Base-by-base conservation (phyloP, 345 rosid genomes). In the Psidium guajava region DNA sequence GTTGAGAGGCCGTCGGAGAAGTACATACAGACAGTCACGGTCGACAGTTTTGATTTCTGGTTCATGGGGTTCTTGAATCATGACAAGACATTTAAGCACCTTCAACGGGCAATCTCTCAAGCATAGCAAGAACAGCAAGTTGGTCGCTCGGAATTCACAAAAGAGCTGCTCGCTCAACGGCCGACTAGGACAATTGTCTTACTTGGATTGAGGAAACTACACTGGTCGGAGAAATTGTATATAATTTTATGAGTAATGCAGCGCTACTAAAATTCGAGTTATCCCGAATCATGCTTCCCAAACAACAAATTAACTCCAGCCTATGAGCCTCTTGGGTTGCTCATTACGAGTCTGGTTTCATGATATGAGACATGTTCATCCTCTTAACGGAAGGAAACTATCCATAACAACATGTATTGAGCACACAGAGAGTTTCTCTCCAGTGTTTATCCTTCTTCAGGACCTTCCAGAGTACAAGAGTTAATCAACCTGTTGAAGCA, bases 31-130 rank as follows among this genome's bases (percentile, higher is more conserved):
- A 84, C 95, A 42, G 91, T 90, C 15, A 97, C 98, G 0, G 91
- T 89, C 3, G 98, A 97, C 84, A 86, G 74, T 85, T 95, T 92
- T 64, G 97, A 97, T 81, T 97, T 97, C 93, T 95, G 98, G 98
- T 94, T 95, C 81, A 94, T 95, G 95, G 98, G 99, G 2, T 95
- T 97, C 91, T 82, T 91, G 51, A 95, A 93, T 85, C 88, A 92
- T 84, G 92, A 93, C 87, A 96, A 93, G 88, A 93, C 98, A 84
- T 89, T 92, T 87, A 91, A 90, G 77, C 84, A 84, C 84, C 93
- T 96, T 83, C 93, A 92, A 85, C 92, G 88, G 40, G 93, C 95
- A 32, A 81, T 90, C 50, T 90, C 91, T 81, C 85, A 86, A 80
- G 82, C 84, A 55, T 54, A 69, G 42, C 24, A 32, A 36, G 47